Base-by-base conservation (phyloP, 768 basidiomycete genomes). In the Tricholoma furcatifolium region DNA sequence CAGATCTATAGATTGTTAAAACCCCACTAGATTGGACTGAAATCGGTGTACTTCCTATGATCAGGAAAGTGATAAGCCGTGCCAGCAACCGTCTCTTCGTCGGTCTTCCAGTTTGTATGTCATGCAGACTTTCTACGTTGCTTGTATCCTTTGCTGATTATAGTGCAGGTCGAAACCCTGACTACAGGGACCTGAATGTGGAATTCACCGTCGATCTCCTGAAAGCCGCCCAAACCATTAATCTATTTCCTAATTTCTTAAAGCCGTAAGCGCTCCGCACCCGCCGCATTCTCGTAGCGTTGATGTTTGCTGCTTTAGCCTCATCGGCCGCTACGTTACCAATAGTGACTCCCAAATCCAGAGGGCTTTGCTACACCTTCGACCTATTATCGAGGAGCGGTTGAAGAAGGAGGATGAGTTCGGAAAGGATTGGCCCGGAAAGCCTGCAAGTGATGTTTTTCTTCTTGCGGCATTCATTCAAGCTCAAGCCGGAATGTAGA, bases 41-140 rank as follows among this genome's bases (percentile, higher is more conserved):
- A 3, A 51, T 72, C 3, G 55, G 62, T 2, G 60, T 65, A 0
- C 60, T 64, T 34, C 57, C 63, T 1, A 68, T 66, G 2, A 60
- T 70, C 24, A 66, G 64, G 62, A 51, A 70, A 30, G 66, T 76
- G 24, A 67, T 75, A 9, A 67, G 63, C 44, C 59, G 75, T 24
- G 66, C 71, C 14, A 72, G 66, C 57, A 77, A 75, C 53, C 67
- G 78, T 2, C 51, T 75, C 6, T 77, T 79, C 51, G 72, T 81
- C 38, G 78, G 77, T 0, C 56, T 73, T 3, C 76, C 78, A 79
- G 78, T 78, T 50, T 43, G 70, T 60, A 20, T 24, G 1, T 12
- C 17, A n/a, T n/a, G n/a, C n/a, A n/a, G n/a, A n/a, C n/a, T n/a
- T n/a, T n/a, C n/a, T n/a, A n/a, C n/a, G n/a, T n/a, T n/a, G n/a